Conservation (phyloP, 371 early-diverging fungal genomes). For the Parasitella parasitica region DNA sequence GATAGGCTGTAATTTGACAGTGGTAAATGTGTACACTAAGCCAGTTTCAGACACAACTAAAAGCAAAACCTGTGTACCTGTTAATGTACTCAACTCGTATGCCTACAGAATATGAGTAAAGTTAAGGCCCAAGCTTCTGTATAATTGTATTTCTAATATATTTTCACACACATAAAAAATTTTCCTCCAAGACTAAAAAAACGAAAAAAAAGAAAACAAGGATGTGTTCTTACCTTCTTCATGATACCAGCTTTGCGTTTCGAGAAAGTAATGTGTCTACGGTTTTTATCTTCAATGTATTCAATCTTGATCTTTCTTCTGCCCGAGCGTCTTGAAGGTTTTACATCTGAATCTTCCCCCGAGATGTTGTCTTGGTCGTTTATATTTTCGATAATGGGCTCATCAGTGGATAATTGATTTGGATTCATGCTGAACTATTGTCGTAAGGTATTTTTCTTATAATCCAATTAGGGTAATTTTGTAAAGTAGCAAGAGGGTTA, state of each 20-base stretch:
- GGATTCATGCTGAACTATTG: slow-evolving; percentile 6
- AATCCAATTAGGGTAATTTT: slow-evolving; percentile 17
- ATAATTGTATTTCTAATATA: not conserved
- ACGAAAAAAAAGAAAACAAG: not conserved
- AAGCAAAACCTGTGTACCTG: slow-evolving; percentile 96
- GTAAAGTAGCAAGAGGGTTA: slow-evolving; percentile 4
- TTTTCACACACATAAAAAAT: not conserved
- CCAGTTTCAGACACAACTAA: slow-evolving; percentile 99
- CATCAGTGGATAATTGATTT: slow-evolving; percentile 6
- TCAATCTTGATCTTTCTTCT: slow-evolving; percentile 96
- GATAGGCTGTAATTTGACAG: slow-evolving; percentile 94
- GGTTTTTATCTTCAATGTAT: slow-evolving; percentile 92
- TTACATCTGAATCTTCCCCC: slow-evolving; percentile 48
- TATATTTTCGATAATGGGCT: slow-evolving; percentile 11
- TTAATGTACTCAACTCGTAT: slow-evolving; percentile 94
- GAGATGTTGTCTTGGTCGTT: slow-evolving; percentile 20
- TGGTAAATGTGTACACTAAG: slow-evolving; percentile 98
- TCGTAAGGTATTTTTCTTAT: not conserved
- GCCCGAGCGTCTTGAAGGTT: slow-evolving; percentile 67
- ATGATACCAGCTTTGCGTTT: slow-evolving; percentile 99
- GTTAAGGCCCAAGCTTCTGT: not conserved
- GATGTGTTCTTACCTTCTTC: slow-evolving; percentile 79
- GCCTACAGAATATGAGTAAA: slow-evolving; percentile 56
- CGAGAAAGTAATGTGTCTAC: slow-evolving; percentile 96
- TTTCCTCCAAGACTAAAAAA: not conserved